Percentiles rank a stretch among this genome's conserved stretches.
Conservation (phyloP, 169 alveolate genomes). For the Cryptosporidium parvum region DNA sequence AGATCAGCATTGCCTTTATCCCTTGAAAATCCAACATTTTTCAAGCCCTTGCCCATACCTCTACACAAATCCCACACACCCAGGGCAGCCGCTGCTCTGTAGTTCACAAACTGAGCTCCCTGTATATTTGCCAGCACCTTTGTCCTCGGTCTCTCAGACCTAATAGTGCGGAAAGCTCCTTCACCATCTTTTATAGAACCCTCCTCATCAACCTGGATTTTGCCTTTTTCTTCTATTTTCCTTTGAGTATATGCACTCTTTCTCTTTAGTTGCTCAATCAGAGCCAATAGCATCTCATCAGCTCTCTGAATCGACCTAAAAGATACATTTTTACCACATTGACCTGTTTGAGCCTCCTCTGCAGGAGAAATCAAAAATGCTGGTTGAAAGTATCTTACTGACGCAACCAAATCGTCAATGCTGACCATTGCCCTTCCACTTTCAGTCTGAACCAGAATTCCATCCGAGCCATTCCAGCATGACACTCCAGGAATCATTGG, state of each 20-base stretch:
- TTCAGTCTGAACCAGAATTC: conserved; percentile 29
- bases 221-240: background rate
- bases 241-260: background rate
- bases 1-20: conserved; percentile 24
- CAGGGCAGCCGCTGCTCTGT: conserved; percentile 59
- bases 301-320: conserved; percentile 55
- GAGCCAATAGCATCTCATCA: conserved; percentile 15
- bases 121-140: conserved; percentile 50
- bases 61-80: conserved; percentile 66
- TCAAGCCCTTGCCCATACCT: conserved; percentile 61
- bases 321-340: conserved; percentile 56
- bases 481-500: conserved; percentile 32
- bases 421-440: conserved; percentile 27
- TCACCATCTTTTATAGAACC: background rate
- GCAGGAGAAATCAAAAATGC: conserved; percentile 65
- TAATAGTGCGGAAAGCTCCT: background rate
- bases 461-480: conserved; percentile 52
- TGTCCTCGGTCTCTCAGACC: background rate
- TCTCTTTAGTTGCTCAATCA: background rate
- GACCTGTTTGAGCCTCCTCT: conserved; percentile 47
- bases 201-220: too few species aligned
- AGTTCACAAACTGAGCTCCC: conserved; percentile 70
- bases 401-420: conserved; percentile 24
- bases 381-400: conserved; percentile 24
- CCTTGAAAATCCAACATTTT: conserved; percentile 23